Conservation (phyloP, 768 basidiomycete genomes). For the Nidularia sp. region DNA sequence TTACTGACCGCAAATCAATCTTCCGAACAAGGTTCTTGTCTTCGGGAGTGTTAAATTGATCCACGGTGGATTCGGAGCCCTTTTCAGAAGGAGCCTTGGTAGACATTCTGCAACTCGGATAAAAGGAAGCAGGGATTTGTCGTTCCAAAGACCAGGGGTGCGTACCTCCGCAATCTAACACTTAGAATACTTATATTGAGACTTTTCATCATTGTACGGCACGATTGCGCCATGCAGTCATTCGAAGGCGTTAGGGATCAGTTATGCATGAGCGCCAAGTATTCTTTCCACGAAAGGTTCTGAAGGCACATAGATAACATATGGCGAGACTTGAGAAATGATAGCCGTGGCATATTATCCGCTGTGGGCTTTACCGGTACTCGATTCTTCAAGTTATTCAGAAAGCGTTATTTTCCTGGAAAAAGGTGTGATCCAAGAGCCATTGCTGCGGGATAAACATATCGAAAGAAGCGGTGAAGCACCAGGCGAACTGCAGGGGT, state of each 20-base stretch:
- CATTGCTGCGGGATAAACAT: not conserved
- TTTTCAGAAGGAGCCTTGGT: slow-evolving; percentile 14
- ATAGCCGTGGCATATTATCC: not conserved
- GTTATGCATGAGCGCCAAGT: not conserved
- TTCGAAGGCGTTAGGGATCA: not conserved
- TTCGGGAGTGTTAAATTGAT: slow-evolving; percentile 25
- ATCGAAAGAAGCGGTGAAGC: not conserved
- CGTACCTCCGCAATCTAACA: not conserved
- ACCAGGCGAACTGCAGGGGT: not conserved
- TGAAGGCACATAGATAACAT: not conserved
- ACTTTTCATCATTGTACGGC: not conserved
- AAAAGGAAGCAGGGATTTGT: not conserved
- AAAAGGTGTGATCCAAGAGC: not conserved
- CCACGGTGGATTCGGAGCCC: slow-evolving; percentile 9
- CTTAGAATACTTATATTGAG: not conserved
- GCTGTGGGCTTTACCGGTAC: too few relatives aligned
- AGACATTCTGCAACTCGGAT: slow-evolving; percentile 9
- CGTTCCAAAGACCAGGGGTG: not conserved
- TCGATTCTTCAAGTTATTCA: too few relatives aligned
- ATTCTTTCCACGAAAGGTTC: not conserved
- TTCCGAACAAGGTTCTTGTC: slow-evolving; percentile 33
- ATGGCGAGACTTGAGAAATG: not conserved
- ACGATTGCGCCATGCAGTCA: not conserved
- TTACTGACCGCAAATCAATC: slow-evolving; percentile 33
- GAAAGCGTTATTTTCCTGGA: not conserved